Conservation (phyloP, 108 stramenopile species). For the Skeletonema tropicum region DNA sequence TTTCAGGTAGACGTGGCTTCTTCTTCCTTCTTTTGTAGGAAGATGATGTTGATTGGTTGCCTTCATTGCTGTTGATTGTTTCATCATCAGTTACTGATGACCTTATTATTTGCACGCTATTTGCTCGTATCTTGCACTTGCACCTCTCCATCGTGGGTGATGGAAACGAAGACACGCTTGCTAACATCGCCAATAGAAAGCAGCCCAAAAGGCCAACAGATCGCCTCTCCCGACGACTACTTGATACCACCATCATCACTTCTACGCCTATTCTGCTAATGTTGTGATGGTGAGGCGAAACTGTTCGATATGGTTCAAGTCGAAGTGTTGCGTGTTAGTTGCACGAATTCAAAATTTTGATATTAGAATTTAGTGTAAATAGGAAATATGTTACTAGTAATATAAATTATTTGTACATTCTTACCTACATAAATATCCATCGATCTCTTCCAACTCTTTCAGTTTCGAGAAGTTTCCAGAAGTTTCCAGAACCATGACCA, state of each 20-base stretch:
- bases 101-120: neutral
- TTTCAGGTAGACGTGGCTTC: neutral
- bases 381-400: too few species aligned
- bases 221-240: neutral
- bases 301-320: too few species aligned
- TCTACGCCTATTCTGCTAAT: neutral
- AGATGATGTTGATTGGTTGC: neutral
- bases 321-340: too few species aligned
- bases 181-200: neutral
- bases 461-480: too few species aligned
- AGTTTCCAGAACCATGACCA: too few species aligned
- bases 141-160: neutral
- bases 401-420: too few species aligned
- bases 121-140: neutral
- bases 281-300: too few species aligned
- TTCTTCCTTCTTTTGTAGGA: neutral
- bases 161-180: neutral
- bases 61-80: neutral
- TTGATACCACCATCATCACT: neutral
- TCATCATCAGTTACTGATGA: neutral
- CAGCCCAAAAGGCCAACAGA: neutral
- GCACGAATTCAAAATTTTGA: too few species aligned
- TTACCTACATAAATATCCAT: too few species aligned
- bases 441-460: too few species aligned
- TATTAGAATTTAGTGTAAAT: too few species aligned